Conservation (phyloP, 352 stramenopile species). For the Globisporangium parvum region DNA sequence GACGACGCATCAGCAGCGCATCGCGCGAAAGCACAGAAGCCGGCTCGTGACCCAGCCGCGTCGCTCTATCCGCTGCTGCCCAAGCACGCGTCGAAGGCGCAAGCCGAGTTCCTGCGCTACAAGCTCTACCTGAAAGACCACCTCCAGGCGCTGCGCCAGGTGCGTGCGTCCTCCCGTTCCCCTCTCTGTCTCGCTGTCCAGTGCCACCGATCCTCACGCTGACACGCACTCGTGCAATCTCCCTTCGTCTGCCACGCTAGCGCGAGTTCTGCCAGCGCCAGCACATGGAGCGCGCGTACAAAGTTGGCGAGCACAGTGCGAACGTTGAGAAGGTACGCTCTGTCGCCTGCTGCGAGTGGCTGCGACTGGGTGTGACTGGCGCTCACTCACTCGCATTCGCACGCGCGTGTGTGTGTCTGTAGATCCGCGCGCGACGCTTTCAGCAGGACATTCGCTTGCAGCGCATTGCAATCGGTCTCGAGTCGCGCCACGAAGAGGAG, state of each 20-base stretch:
- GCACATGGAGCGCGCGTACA: conserved; percentile 56
- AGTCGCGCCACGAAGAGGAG: conserved; percentile 59
- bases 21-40: not conserved
- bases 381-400: not conserved
- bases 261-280: conserved; percentile 51
- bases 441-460: conserved; percentile 65
- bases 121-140: conserved; percentile 65
- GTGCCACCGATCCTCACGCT: not conserved
- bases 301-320: conserved; percentile 50
- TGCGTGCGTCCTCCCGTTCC: conserved; percentile 14
- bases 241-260: conserved; percentile 12
- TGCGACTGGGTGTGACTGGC: not conserved
- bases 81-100: conserved; percentile 20
- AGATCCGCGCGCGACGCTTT: conserved; percentile 60
- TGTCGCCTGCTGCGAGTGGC: not conserved
- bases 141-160: conserved; percentile 48
- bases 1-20: not conserved
- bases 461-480: conserved; percentile 51
- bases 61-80: conserved; percentile 43
- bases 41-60: not conserved
- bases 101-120: conserved; percentile 58
- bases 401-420: too few species aligned
- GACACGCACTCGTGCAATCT: not conserved
- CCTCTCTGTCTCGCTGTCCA: not conserved
- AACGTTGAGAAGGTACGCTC: conserved; percentile 50